Evolutionary conservation across 768 basidiomycete species (phyloP), one percentile per base, ranked within the genome.

Genomic region (Nevesoporus exiguus): DNA sequence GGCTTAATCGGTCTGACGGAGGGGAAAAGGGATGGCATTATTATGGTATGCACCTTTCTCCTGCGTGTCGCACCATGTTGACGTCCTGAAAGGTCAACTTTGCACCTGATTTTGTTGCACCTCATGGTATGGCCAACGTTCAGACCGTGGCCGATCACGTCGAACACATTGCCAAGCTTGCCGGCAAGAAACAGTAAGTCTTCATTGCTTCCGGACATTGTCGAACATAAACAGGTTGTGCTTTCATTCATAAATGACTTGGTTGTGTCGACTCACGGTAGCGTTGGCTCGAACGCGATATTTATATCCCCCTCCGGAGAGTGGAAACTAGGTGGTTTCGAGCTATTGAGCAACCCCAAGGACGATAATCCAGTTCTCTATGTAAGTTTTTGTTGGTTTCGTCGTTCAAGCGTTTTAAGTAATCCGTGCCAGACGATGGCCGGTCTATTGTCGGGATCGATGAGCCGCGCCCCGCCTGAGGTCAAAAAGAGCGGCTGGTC

Each of bases 321-420:
- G 74, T 98, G 96, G 97, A 91, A 91, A 65, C 75, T 99, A 7
- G 95, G 92, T 19, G 96, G 96, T 1, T 94, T 98, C 64, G 97
- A 99, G 64, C 73, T 96, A 0, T 69, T 97, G 57, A 93, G 92
- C 62, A 90, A 80, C 60, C 80, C 86, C 9, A 89, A 84, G 61
- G 95, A 98, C 48, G 85, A 90, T 13, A 69, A 77, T 42, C 82
- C 89, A 33, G 80, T 90, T 15, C 74, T 94, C 65, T 96, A 90
- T 77, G 93, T 94, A 73, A 71, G 88, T 61, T 37, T 40, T 39
- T 59, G 21, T 55, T 44, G 37, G 42, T 22, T 46, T 24, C 11
- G 21, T 57, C n/a, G n/a, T 3, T 14, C 49, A 48, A 49, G 49
- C 65, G 54, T 63, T 44, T 47, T 45, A 46, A 58, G n/a, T n/a